Evolutionary conservation across 1,139 yeast species (phyloP).

Genomic region (Candida dubliniensis): DNA sequence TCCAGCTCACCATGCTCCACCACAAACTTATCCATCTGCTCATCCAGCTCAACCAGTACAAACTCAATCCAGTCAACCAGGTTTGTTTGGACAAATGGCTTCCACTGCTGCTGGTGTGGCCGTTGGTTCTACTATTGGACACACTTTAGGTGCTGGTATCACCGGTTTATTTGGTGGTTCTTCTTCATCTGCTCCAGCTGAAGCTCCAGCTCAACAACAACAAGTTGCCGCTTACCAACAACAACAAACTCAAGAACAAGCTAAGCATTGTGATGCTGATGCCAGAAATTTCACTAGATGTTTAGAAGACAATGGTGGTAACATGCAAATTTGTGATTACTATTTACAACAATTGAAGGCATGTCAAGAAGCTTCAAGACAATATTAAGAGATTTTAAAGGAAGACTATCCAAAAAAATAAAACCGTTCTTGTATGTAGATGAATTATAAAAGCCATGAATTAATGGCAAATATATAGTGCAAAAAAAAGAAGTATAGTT

Average conservation of each 20-base stretch:
- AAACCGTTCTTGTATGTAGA: constrained; percentile 8
- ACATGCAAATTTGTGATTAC: constrained; percentile 95
- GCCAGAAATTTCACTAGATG: constrained; percentile 96
- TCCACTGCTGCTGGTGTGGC: constrained; percentile 99
- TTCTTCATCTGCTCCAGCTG: constrained; percentile 55
- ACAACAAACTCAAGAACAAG: constrained; percentile 50
- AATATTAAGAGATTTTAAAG: constrained; percentile 48
- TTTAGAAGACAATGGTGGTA: constrained; percentile 87
- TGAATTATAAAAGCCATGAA: background rate
- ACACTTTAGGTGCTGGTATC: constrained; percentile 93
- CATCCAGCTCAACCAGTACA: constrained; percentile 40
- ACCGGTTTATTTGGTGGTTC: constrained; percentile 86
- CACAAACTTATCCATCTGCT: constrained; percentile 30
- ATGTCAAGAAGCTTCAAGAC: constrained; percentile 91
- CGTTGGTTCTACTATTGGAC: constrained; percentile 96
- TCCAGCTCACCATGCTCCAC: constrained; percentile 29
- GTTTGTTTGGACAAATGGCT: constrained; percentile 96
- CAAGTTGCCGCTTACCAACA: constrained; percentile 32
- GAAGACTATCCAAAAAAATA: background rate
- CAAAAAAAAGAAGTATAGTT: background rate
- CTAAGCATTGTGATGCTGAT: constrained; percentile 78
- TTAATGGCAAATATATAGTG: background rate
- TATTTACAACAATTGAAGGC: constrained; percentile 96
- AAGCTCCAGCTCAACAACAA: constrained; percentile 46
- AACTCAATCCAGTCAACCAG: constrained; percentile 60